Percentiles rank a stretch among this genome's conserved stretches.
Conservation (phyloP, 192 early-diverging fungal genomes). For the Allomyces arbusculus region DNA sequence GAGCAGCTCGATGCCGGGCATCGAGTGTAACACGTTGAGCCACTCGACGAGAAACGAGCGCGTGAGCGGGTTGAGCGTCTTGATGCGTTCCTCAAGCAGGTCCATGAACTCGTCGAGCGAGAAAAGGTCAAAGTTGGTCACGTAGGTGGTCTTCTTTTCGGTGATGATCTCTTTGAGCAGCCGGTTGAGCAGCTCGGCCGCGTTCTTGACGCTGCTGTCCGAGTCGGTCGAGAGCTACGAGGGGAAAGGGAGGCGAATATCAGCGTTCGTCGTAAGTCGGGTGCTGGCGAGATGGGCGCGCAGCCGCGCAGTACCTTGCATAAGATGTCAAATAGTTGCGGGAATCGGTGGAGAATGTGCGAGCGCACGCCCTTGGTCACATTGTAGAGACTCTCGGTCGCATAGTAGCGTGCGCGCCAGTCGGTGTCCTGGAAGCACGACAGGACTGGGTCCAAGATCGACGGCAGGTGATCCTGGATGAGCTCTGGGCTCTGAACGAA, state of each 20-base stretch:
- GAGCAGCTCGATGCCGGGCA: conserved; percentile 86
- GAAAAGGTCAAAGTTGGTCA: conserved; percentile 37
- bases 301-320: conserved; percentile 38
- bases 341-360: conserved; percentile 75
- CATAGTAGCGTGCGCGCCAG: conserved; percentile 87
- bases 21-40: conserved; percentile 74
- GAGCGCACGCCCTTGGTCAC: conserved; percentile 87
- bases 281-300: background rate
- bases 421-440: conserved; percentile 84
- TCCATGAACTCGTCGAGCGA: conserved; percentile 87
- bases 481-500: no score
- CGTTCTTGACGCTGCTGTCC: conserved; percentile 79
- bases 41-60: conserved; percentile 88
- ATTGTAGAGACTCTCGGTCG: conserved; percentile 96
- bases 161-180: conserved; percentile 93
- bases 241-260: background rate
- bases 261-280: conserved; percentile 1
- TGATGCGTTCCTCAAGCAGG: conserved; percentile 74
- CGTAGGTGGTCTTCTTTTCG: conserved; percentile 62
- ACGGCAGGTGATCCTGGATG: conserved; percentile 12
- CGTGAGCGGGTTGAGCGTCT: conserved; percentile 70
- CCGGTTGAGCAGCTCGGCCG: conserved; percentile 79
- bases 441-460: conserved; percentile 81
- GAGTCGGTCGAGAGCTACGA: conserved; percentile 63
- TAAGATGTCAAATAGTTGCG: conserved; percentile 92